phyloP scores from a whole-genome alignment of 495 filamentous ascomycete species.

The Massariosphaeria phaeospora region DNA sequence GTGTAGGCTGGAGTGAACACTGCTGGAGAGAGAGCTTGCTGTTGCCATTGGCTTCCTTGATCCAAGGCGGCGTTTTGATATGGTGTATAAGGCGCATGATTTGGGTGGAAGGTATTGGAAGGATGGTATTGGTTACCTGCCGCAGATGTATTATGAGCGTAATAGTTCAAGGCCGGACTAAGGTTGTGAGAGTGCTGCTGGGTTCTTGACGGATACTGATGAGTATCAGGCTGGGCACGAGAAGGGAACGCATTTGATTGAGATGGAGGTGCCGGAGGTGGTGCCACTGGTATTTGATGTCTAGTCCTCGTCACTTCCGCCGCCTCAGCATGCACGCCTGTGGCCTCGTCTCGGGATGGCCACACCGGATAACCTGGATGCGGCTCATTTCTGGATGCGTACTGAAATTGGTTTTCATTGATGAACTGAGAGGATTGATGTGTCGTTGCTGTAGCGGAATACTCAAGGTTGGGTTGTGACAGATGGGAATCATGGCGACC shows the following conservation, averaged over 20 bases:
- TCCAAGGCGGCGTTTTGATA: not conserved
- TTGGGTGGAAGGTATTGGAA: not conserved
- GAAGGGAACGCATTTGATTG: no score
- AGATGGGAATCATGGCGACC: no score
- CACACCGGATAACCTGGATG: not conserved
- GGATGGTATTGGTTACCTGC: not conserved
- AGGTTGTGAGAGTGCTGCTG: no score
- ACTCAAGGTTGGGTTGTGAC: not conserved
- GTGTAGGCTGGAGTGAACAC: not conserved
- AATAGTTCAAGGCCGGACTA: not conserved
- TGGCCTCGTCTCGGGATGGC: not conserved
- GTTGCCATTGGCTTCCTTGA: not conserved
- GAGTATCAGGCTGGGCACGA: not conserved
- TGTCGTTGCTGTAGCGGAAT: not conserved
- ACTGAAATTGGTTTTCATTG: not conserved
- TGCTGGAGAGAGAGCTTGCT: not conserved
- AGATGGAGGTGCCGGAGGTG: not conserved
- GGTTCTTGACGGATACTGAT: no score
- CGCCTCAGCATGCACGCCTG: no score
- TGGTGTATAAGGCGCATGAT: not conserved
- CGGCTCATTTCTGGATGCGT: not conserved
- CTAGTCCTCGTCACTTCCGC: no score
- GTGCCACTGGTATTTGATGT: not conserved
- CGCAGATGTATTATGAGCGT: not conserved
- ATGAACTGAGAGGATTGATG: not conserved